These are phyloP conservation scores for Blastobotrys ciferrii DNA, from an alignment of 1,139 yeast genomes.

Conservation along the genomic window DNA sequence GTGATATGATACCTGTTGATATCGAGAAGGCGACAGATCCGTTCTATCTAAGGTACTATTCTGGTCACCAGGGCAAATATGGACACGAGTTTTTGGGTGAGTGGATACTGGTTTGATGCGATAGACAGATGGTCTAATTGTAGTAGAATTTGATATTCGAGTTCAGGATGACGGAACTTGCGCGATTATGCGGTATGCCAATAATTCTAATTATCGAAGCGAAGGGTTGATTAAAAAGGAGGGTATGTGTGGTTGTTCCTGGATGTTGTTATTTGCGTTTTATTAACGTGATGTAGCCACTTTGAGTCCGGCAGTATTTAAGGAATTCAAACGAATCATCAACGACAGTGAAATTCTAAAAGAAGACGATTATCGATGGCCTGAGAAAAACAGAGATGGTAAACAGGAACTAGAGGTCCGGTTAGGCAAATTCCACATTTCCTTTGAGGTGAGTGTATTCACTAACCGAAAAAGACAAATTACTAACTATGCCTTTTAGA, in stretches of 20 bases:
- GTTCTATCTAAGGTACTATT: conserved; percentile 42
- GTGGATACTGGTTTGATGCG: conserved; percentile 7
- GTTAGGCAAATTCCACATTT: conserved; percentile 39
- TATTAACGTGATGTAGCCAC: conserved; percentile 26
- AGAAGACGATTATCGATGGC: conserved; percentile 46
- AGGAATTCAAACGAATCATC: conserved; percentile 39
- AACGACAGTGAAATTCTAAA: conserved; percentile 42
- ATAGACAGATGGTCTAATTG: not conserved
- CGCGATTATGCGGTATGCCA: conserved; percentile 44
- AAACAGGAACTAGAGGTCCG: conserved; percentile 46
- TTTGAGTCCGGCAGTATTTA: conserved; percentile 39
- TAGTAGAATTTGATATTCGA: conserved; percentile 43
- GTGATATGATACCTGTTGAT: conserved; percentile 12
- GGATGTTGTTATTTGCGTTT: not conserved
- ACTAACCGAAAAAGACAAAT: not conserved
- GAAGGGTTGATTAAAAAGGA: conserved; percentile 45
- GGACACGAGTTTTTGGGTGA: conserved; percentile 47
- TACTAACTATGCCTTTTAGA: conserved; percentile 21
- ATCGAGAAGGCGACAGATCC: conserved; percentile 27
- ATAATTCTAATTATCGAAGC: conserved; percentile 46
- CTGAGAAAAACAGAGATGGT: conserved; percentile 43
- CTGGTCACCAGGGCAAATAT: conserved; percentile 45
- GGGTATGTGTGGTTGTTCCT: conserved; percentile 20
- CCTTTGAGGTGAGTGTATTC: conserved; percentile 35
- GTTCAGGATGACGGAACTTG: conserved; percentile 35